These are phyloP conservation scores for Saccharata proteae DNA, from an alignment of 2,329 filamentous ascomycete species.

Conservation along the genomic window DNA sequence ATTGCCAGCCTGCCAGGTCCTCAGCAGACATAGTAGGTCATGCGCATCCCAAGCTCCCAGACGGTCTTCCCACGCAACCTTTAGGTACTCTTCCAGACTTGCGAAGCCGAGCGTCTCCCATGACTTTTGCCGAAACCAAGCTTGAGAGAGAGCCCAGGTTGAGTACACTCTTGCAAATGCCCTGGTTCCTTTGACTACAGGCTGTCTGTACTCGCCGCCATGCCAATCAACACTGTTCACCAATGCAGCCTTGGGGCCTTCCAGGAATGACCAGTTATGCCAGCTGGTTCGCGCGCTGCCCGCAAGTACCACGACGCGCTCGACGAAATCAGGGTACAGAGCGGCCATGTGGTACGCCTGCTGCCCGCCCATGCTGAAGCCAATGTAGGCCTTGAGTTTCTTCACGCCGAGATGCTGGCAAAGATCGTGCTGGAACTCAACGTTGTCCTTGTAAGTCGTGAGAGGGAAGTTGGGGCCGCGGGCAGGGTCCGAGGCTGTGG, in stretches of 20 bases:
- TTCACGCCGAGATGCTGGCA: constrained; percentile 30
- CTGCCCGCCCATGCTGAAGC: constrained; percentile 46
- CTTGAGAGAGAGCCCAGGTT: constrained; percentile 28
- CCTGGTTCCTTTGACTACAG: constrained; percentile 13
- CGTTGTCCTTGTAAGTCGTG: constrained; percentile 38
- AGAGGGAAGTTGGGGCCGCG: constrained; percentile 28
- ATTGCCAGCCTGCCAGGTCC: constrained; percentile 32
- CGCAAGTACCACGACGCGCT: constrained; percentile 31
- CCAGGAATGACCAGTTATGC: constrained; percentile 45
- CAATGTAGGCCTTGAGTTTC: constrained; percentile 36
- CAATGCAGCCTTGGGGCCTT: constrained; percentile 40
- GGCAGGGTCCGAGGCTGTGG: constrained; percentile 24
- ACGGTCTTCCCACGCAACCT: constrained; percentile 20
- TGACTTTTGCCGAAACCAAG: constrained; percentile 28
- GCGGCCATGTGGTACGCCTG: constrained; percentile 42
- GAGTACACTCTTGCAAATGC: constrained; percentile 28
- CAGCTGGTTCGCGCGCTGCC: constrained; percentile 38
- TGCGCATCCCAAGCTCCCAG: constrained; percentile 20
- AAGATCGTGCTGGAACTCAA: constrained; percentile 38
- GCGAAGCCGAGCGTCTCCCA: constrained; percentile 23
- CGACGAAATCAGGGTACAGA: constrained; percentile 38
- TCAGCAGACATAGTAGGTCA: constrained; percentile 25
- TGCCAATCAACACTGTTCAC: constrained; percentile 29
- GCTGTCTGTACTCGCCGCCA: constrained; percentile 2
- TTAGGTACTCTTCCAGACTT: constrained; percentile 16